Percentiles rank a stretch among this genome's conserved stretches.
phyloP scores from a whole-genome alignment of 495 filamentous ascomycete genomes.

The Daldinia concentrica region DNA sequence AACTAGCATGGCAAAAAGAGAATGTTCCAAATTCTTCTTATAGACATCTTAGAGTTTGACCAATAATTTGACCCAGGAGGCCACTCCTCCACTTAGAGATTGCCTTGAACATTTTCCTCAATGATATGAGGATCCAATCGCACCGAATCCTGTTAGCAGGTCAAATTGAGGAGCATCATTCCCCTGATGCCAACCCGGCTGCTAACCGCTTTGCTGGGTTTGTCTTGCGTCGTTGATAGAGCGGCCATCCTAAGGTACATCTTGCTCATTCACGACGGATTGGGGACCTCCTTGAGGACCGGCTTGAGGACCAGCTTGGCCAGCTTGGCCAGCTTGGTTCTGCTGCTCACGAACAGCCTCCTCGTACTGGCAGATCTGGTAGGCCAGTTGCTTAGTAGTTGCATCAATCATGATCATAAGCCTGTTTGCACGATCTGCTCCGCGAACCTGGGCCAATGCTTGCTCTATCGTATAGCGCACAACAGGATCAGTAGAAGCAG shows the following conservation, averaged over 20 bases:
- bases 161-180: neutral
- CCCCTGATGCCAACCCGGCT: neutral
- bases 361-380: conserved; percentile 55
- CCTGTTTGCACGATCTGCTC: conserved; percentile 51
- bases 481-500: conserved; percentile 49
- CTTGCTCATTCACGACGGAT: conserved; percentile 39
- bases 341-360: conserved; percentile 47
- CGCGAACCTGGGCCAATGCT: conserved; percentile 53
- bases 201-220: neutral
- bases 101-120: neutral
- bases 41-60: neutral
- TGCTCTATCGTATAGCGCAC: conserved; percentile 51
- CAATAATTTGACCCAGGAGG: neutral
- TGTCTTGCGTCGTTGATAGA: neutral
- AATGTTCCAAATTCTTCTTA: neutral
- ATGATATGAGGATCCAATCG: neutral
- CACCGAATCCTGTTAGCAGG: neutral
- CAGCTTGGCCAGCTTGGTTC: conserved; percentile 23
- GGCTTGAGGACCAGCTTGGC: neutral
- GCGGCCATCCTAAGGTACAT: conserved; percentile 34
- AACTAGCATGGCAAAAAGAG: neutral
- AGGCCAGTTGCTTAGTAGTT: conserved; percentile 55
- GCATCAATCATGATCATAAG: conserved; percentile 55
- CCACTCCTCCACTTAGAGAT: neutral
- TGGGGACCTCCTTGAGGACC: conserved; percentile 1